Percentiles rank a stretch among this genome's conserved stretches.
Conservation (phyloP, 208 protist genomes). For the Porcisia hertigi region DNA sequence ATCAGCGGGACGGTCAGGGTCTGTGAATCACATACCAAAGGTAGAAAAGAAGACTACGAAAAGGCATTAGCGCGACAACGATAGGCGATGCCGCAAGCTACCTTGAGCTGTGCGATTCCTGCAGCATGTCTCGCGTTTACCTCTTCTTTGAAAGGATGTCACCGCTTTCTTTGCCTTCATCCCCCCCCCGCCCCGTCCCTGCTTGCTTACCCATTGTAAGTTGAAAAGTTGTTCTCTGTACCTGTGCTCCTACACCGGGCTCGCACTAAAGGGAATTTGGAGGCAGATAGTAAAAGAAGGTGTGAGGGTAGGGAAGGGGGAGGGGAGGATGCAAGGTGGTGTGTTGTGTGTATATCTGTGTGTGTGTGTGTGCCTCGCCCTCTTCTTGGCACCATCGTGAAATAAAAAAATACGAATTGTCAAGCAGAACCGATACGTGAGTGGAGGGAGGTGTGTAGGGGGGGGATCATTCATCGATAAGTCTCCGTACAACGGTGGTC, state of each 20-base stretch:
- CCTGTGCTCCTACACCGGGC: neutral
- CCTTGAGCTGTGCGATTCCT: neutral
- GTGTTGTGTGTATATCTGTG: neutral
- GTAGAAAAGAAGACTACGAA: neutral
- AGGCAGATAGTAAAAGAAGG: neutral
- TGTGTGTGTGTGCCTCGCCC: neutral
- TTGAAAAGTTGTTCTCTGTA: neutral
- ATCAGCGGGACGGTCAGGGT: neutral
- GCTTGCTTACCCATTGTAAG: neutral
- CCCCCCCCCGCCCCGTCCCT: neutral
- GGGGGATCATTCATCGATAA: too few species aligned
- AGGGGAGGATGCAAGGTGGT: neutral
- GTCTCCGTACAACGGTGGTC: too few species aligned
- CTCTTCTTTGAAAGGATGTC: neutral
- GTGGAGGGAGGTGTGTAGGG: neutral
- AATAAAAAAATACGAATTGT: neutral
- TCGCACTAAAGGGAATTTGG: neutral
- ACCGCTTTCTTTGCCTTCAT: too few species aligned
- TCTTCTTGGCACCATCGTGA: neutral
- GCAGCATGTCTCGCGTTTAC: neutral
- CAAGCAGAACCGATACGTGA: neutral
- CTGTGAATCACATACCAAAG: neutral
- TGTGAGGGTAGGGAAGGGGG: neutral
- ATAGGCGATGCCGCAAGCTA: neutral
- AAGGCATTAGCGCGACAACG: neutral